A percentile compares a stretch with the other conserved stretches of the same genome.
phyloP scores from a whole-genome alignment of 164 flowering plant genomes.

The Berberis vulgaris region DNA sequence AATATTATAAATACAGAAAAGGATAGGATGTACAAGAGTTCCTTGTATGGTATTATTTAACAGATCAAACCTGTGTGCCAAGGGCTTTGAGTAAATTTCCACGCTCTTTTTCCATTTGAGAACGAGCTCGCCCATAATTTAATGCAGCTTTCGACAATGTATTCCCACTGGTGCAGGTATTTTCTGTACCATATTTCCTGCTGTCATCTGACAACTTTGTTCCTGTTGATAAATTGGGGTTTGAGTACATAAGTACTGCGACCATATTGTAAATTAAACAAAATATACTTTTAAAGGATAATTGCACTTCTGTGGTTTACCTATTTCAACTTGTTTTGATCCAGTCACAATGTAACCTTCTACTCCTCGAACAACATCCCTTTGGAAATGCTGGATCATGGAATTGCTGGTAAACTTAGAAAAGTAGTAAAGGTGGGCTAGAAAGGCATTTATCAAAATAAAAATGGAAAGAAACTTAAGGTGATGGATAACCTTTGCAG shows the following conservation, averaged over 20 bases:
- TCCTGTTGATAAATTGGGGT: slow-evolving; percentile 26
- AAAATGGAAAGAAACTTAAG: not conserved
- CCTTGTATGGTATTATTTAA: not conserved
- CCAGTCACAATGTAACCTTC: slow-evolving; percentile 86
- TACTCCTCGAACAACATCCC: slow-evolving; percentile 82
- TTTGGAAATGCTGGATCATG: slow-evolving; percentile 64
- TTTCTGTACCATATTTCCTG: slow-evolving; percentile 78
- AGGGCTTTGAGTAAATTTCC: slow-evolving; percentile 69
- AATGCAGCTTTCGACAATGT: slow-evolving; percentile 74
- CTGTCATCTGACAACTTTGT: slow-evolving; percentile 84
- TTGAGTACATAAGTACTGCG: not conserved
- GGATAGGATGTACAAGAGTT: not conserved
- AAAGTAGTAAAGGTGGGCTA: not conserved
- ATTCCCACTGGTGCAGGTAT: slow-evolving; percentile 80
- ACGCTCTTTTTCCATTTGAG: slow-evolving; percentile 85
- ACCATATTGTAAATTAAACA: not conserved
- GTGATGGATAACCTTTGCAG: slow-evolving; percentile 54
- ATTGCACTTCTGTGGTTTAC: slow-evolving; percentile 16
- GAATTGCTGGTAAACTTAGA: not conserved
- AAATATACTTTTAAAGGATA: not conserved
- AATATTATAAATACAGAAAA: not conserved
- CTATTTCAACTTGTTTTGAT: slow-evolving; percentile 88
- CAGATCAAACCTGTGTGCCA: slow-evolving; percentile 72
- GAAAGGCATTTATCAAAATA: not conserved
- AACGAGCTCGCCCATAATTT: slow-evolving; percentile 57